Conservation (phyloP, 257 asterid genomes). For the Solanum ossicruentum region DNA sequence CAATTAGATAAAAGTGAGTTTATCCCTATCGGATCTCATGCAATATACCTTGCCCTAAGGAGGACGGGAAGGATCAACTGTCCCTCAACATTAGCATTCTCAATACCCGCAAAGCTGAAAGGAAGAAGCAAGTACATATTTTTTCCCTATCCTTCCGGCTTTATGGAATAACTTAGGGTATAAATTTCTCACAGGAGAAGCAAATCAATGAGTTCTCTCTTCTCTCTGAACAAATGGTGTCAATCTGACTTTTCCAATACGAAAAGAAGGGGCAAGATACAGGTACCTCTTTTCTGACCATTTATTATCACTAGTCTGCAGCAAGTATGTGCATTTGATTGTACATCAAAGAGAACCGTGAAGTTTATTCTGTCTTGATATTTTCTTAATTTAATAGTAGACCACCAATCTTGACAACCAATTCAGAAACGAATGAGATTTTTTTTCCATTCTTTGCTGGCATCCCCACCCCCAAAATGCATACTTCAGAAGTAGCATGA, state of each 20-base stretch:
- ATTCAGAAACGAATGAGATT: background rate
- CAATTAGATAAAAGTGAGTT: background rate
- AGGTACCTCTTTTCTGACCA: background rate
- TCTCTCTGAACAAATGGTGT: background rate
- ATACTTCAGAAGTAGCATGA: background rate
- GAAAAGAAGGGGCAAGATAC: background rate
- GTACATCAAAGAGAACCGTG: background rate
- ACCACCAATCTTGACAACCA: background rate
- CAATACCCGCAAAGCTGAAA: background rate
- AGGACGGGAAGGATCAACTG: background rate
- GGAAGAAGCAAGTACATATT: background rate
- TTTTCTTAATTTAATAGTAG: background rate
- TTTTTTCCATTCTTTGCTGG: background rate
- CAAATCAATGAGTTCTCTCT: background rate
- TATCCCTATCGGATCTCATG: background rate
- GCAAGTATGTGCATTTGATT: background rate
- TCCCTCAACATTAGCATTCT: background rate
- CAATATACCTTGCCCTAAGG: background rate
- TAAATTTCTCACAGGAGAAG: background rate
- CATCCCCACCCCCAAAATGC: background rate
- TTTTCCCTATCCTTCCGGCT: background rate
- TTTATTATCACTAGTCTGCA: background rate
- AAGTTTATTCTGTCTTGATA: background rate
- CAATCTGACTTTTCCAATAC: background rate
- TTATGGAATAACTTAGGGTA: background rate